Base-by-base conservation (phyloP, 306 rosid species). In the Sindora glabra region DNA sequence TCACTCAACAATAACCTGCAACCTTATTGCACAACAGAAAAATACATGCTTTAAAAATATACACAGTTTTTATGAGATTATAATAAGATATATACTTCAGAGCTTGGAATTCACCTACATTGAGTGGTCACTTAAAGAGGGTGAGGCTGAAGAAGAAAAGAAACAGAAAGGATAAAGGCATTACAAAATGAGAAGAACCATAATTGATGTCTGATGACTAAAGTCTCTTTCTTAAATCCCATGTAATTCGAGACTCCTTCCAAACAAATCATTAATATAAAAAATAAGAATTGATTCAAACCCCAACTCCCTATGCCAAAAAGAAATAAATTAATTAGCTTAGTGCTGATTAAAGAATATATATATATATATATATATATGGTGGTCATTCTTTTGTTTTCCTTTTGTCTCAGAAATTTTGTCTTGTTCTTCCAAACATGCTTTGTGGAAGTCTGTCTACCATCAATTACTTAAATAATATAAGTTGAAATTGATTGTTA, bases 131-230 rank as follows among this genome's bases (percentile, higher is more conserved):
- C 29, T 19, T 22, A 21, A 46, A 36, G 0, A 1, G 12, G 3
- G 22, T 46, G n/a, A 6, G 29, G 29, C n/a, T 21, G 15, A 46
- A 13, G 10, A 44, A 10, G 12, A 30, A 38, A 17, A 16, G 30
- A 34, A 47, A 57, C 24, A 21, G 46, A 33, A 16, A 58, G 0
- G 0, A 8, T 19, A 62, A 32, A 5, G 1, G 1, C 9, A 33
- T 9, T 39, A 15, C 21, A 58, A 42, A 10, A 62, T 49, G n/a
- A 21, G 41, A 61, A 65, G 10, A 40, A 11, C 16, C 50, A 70
- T 40, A 46, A 69, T 60, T 65, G 77, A 70, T 73, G 80, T 70
- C 56, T 38, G 53, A 56, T 23, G 38, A 57, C 37, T 57, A 63
- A 71, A 51, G 64, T 47, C 49, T 51, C 45, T 71, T 68, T 74